These are phyloP conservation scores for Vitis rotundifolia DNA, from an alignment of 164 flowering plant species.

Conservation along the genomic window DNA sequence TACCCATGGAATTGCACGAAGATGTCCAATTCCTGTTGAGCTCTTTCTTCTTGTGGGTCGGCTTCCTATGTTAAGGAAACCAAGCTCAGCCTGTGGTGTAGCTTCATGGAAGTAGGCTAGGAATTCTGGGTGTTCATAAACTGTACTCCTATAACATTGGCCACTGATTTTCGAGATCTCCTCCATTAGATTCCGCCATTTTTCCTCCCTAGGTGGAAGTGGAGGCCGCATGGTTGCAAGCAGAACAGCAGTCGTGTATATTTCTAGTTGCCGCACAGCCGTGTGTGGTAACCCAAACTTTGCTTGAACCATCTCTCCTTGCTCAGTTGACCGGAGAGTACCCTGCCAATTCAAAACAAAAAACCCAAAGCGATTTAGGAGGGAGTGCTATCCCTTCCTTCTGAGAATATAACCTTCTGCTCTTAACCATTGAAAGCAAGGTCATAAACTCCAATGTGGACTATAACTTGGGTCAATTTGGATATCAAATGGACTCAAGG, in stretches of 20 bases:
- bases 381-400: not conserved
- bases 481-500: not conserved
- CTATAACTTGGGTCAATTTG: not conserved
- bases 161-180: slow-evolving; percentile 86
- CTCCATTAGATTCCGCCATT: slow-evolving; percentile 91
- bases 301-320: slow-evolving; percentile 99
- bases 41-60: slow-evolving; percentile 82
- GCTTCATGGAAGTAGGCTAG: slow-evolving; percentile 89
- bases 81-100: slow-evolving; percentile 95
- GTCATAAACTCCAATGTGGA: too few species aligned
- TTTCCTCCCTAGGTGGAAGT: slow-evolving; percentile 79
- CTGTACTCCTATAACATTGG: slow-evolving; percentile 68
- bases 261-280: slow-evolving; percentile 87
- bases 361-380: not conserved
- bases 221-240: slow-evolving; percentile 90
- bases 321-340: slow-evolving; percentile 93
- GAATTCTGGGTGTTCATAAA: slow-evolving; percentile 90
- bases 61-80: slow-evolving; percentile 94
- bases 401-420: not conserved
- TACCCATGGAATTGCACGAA: slow-evolving; percentile 91
- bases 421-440: not conserved
- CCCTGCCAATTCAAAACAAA: slow-evolving; percentile 52
- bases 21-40: slow-evolving; percentile 80
- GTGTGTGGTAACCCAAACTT: slow-evolving; percentile 90
- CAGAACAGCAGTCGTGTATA: slow-evolving; percentile 92